Conservation (phyloP, 371 early-diverging fungal species). For the Rhizopus arrhizus region DNA sequence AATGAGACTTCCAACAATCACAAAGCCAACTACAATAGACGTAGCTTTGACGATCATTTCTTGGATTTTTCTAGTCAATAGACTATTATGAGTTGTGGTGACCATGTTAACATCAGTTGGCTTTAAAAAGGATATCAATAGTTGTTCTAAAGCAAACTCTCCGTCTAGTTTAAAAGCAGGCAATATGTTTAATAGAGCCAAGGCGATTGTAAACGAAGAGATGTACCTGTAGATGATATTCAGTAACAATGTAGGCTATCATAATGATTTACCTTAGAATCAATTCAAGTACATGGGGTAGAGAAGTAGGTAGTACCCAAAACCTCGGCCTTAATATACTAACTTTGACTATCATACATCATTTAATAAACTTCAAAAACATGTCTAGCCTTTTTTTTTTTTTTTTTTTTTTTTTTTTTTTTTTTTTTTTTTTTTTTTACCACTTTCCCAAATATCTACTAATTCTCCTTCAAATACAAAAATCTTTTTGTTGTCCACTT, state of each 20-base stretch:
- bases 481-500: constrained; percentile 33
- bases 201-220: constrained; percentile 75
- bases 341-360: constrained; percentile 57
- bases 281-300: constrained; percentile 62
- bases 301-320: constrained; percentile 58
- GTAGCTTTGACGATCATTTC: constrained; percentile 32
- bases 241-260: too few relatives aligned
- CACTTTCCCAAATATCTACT: constrained; percentile 63
- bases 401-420: constrained; percentile 4
- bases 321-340: constrained; percentile 59
- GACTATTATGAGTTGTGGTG: constrained; percentile 20
- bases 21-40: constrained; percentile 46
- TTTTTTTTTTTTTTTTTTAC: constrained; percentile 24
- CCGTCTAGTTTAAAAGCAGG: constrained; percentile 82
- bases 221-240: constrained; percentile 54
- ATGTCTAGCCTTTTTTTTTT: not conserved
- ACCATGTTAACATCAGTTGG: constrained; percentile 16
- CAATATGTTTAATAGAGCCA: constrained; percentile 77
- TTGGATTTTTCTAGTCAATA: constrained; percentile 25
- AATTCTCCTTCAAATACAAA: constrained; percentile 63
- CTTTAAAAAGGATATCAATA: constrained; percentile 33
- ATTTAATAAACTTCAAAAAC: not conserved
- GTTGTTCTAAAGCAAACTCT: constrained; percentile 61
- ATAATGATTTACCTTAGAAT: constrained; percentile 48
- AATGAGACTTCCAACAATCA: constrained; percentile 47